Conservation (phyloP, 1,139 yeast species). For the Nadsonia commutata region DNA sequence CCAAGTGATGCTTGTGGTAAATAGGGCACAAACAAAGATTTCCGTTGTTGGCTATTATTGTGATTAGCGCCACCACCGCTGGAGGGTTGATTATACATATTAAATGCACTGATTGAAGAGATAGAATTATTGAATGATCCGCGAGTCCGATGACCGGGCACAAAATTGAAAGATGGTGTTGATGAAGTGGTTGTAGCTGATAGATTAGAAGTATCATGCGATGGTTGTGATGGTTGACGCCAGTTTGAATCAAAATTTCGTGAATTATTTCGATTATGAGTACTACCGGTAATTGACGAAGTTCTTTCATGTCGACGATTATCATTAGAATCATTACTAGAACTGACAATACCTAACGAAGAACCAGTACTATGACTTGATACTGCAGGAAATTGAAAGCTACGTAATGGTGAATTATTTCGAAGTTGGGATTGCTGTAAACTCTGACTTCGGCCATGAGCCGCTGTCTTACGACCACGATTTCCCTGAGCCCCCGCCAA, state of each 20-base stretch:
- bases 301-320: neutral
- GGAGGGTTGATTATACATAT: constrained; percentile 15
- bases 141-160: constrained; percentile 69
- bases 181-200: constrained; percentile 2
- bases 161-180: constrained; percentile 36
- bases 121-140: constrained; percentile 58
- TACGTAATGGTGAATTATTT: constrained; percentile 24
- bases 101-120: constrained; percentile 34
- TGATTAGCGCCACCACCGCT: constrained; percentile 21
- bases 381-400: constrained; percentile 31
- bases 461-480: constrained; percentile 23
- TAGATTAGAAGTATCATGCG: constrained; percentile 7
- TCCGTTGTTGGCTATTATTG: constrained; percentile 37
- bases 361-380: constrained; percentile 7
- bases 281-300: constrained; percentile 8
- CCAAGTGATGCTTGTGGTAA: constrained; percentile 89
- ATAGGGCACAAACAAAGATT: constrained; percentile 89
- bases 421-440: constrained; percentile 15
- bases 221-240: constrained; percentile 15
- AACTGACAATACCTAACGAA: constrained; percentile 4
- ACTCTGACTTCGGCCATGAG: constrained; percentile 13
- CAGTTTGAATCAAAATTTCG: constrained; percentile 38
- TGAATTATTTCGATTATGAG: constrained; percentile 31
- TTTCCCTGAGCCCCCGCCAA: constrained; percentile 7
- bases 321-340: constrained; percentile 1